Conservation (phyloP, 2,329 filamentous ascomycete species). For the Paramyrothecium roridum region DNA sequence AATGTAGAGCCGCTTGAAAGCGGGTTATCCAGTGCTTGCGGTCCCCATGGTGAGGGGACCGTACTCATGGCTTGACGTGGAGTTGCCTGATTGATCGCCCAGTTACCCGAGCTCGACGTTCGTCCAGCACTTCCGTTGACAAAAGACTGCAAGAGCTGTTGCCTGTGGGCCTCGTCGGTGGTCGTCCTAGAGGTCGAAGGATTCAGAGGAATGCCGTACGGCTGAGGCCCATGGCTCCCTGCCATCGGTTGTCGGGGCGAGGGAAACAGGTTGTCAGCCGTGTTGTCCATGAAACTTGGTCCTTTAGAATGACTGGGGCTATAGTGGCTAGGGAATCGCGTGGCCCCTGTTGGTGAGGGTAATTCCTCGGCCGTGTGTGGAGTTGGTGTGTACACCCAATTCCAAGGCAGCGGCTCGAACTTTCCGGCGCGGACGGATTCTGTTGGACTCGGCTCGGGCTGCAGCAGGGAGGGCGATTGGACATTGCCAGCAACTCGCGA, state of each 20-base stretch:
- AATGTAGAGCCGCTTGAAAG: slow-evolving; percentile 30
- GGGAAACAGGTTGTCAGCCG: slow-evolving; percentile 27
- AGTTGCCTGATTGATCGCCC: slow-evolving; percentile 18
- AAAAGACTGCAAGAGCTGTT: slow-evolving; percentile 32
- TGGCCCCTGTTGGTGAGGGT: slow-evolving; percentile 13
- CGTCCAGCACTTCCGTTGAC: slow-evolving; percentile 18
- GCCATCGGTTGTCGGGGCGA: slow-evolving; percentile 15
- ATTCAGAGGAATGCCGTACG: neutral
- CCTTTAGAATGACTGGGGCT: slow-evolving; percentile 18
- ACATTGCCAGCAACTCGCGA: slow-evolving; percentile 51
- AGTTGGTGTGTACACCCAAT: slow-evolving; percentile 40
- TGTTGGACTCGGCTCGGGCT: slow-evolving; percentile 25
- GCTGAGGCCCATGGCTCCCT: neutral
- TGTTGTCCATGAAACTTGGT: slow-evolving; percentile 5
- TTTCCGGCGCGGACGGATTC: slow-evolving; percentile 23
- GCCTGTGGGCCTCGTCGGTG: slow-evolving; percentile 27
- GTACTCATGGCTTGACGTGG: slow-evolving; percentile 12
- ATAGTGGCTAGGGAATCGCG: slow-evolving; percentile 18
- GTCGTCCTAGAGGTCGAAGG: slow-evolving; percentile 7
- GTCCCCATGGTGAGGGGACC: slow-evolving; percentile 14
- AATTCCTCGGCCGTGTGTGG: slow-evolving; percentile 20
- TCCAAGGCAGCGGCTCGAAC: slow-evolving; percentile 45
- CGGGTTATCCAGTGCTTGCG: slow-evolving; percentile 7
- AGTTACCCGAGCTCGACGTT: slow-evolving; percentile 26
- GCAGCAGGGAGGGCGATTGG: slow-evolving; percentile 38